These are phyloP conservation scores for Linderina pennispora DNA, from an alignment of 192 early-diverging fungal genomes.

Conservation along the genomic window DNA sequence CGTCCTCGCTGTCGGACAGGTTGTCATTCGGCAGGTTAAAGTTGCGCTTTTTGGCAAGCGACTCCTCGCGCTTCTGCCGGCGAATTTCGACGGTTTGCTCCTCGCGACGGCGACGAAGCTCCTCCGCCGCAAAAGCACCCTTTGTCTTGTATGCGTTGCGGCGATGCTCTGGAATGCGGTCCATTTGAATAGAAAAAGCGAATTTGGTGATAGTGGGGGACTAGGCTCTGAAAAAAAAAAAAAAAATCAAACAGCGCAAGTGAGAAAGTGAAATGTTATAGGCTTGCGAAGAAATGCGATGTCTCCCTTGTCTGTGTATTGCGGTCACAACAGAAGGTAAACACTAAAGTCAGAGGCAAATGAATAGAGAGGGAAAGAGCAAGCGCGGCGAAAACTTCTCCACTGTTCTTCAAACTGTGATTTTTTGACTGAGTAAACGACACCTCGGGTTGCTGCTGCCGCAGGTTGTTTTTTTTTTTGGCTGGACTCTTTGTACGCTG, in stretches of 20 bases:
- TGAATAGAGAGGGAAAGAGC: too few species aligned
- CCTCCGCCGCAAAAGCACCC: conserved; percentile 80
- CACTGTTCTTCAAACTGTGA: too few species aligned
- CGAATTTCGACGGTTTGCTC: conserved; percentile 90
- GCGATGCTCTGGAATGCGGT: conserved; percentile 49
- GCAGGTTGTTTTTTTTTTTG: too few species aligned
- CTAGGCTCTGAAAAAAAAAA: too few species aligned
- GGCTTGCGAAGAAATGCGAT: too few species aligned
- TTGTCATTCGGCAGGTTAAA: conserved; percentile 48
- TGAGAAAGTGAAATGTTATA: conserved; percentile 3
- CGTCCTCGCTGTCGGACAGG: conserved; percentile 70
- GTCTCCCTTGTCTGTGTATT: too few species aligned
- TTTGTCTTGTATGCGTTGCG: conserved; percentile 82
- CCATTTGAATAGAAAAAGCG: conserved; percentile 10
- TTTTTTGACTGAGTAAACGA: too few species aligned
- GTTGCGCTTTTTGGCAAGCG: conserved; percentile 88
- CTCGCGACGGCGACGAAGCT: conserved; percentile 87
- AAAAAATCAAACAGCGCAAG: conserved; percentile 1
- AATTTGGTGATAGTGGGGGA: too few species aligned
- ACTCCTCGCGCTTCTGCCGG: conserved; percentile 93
- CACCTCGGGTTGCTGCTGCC: too few species aligned
- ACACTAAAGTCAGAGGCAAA: background rate
- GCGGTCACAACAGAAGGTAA: background rate
- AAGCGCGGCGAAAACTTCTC: too few species aligned
- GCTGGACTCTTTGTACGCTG: too few species aligned